These are phyloP conservation scores for Trichosporon sp. DNA, from an alignment of 1,284 basidiomycete species.

Conservation along the genomic window DNA sequence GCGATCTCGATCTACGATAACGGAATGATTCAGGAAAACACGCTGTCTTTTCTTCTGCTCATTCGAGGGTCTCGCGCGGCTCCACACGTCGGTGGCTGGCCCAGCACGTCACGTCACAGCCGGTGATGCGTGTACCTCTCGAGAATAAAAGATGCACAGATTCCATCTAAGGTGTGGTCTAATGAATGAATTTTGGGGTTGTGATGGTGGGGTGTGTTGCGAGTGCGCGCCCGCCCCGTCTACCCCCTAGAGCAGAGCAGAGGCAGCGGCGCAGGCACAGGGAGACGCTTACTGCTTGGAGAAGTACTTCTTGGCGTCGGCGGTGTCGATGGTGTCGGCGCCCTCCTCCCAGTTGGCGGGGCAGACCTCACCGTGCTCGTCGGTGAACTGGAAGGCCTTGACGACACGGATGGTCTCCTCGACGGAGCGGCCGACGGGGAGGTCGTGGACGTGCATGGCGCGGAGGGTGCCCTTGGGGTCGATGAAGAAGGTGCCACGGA, in stretches of 20 bases:
- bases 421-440: slow-evolving; percentile 83
- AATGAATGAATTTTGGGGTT: background rate
- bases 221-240: background rate
- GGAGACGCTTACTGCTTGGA: slow-evolving; percentile 43
- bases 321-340: slow-evolving; percentile 42
- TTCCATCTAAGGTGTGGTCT: slow-evolving; percentile 1
- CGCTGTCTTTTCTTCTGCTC: slow-evolving; percentile 1
- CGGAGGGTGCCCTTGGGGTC: slow-evolving; percentile 78
- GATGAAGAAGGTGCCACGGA: slow-evolving; percentile 83
- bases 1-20: background rate
- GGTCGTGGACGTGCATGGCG: slow-evolving; percentile 63
- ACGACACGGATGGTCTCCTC: slow-evolving; percentile 82
- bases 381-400: slow-evolving; percentile 76
- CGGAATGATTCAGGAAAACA: background rate
- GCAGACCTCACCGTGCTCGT: slow-evolving; percentile 83
- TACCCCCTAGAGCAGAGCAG: background rate
- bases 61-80: background rate
- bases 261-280: background rate
- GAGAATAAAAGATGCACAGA: background rate
- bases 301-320: slow-evolving; percentile 71
- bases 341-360: slow-evolving; percentile 70
- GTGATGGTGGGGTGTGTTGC: background rate
- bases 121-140: background rate
- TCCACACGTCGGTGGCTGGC: background rate
- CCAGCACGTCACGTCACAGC: background rate